phyloP scores from a whole-genome alignment of 305 asterid genomes.

The Caryopteris hybrid region DNA sequence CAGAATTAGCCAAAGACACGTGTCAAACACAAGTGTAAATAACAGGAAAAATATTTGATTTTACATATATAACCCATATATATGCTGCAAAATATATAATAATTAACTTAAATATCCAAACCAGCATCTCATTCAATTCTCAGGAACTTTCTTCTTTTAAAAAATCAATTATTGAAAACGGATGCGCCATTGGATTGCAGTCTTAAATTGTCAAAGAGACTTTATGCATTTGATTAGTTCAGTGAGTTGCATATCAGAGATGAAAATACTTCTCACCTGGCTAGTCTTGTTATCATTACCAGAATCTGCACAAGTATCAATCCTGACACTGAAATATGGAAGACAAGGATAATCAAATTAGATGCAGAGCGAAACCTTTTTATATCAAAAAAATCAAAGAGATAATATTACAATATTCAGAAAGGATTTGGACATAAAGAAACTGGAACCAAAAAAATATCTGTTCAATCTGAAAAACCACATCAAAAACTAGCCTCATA shows the following conservation, averaged over 20 bases:
- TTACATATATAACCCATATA: too few relatives aligned
- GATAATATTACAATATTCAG: not conserved
- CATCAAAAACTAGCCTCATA: not conserved
- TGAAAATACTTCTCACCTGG: constrained; percentile 69
- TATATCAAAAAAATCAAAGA: not conserved
- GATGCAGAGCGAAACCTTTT: constrained; percentile 6
- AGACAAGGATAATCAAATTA: constrained; percentile 12
- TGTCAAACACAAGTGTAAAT: not conserved
- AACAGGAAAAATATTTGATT: not conserved
- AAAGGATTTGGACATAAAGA: not conserved
- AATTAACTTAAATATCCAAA: not conserved
- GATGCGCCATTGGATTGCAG: not conserved
- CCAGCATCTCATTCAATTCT: not conserved
- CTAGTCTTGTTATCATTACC: constrained; percentile 44
- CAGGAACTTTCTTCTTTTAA: not conserved
- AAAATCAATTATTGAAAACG: not conserved
- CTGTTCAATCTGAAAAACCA: not conserved
- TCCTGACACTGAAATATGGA: constrained; percentile 39
- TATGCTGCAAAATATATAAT: not conserved
- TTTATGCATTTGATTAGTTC: too few relatives aligned
- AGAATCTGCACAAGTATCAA: constrained; percentile 30
- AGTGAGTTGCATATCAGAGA: too few relatives aligned
- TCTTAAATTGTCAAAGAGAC: too few relatives aligned
- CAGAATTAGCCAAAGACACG: not conserved
- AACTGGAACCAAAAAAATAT: not conserved